Base-by-base conservation (phyloP, 148 eudicot species). In the Mesembryanthemum crystallinum region DNA sequence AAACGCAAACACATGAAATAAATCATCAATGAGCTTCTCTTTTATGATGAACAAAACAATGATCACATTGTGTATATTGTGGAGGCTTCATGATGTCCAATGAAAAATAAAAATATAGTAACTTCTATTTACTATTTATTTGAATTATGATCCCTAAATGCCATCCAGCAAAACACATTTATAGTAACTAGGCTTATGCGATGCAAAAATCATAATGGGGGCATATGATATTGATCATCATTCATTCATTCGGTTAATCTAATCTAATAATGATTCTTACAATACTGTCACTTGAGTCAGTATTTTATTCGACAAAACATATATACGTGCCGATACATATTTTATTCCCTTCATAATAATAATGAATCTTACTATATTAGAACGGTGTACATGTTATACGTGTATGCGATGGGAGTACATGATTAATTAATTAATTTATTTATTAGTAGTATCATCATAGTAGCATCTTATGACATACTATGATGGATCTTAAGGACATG, bases 61-160 rank as follows among this genome's bases (percentile, higher is more conserved):
- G 45, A 32, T 55, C 62, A 25, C 3, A 71, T 54, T n/a, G 9
- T 33, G 74, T 54, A 35, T 30, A 54, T 71, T 28, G 62, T 52
- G 74, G 55, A 27, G 67, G 25, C 4, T 37, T 73, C 57, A 73
- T 73, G 67, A 73, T 73, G 67, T 39, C 25, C 29, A 43, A 37
- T 5, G 66, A 28, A n/a, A 1, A 62, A 30, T 13, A 45, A 45
- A 8, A 45, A 8, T 8, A 45, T 45, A 45, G 8, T 45, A 45
- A n/a, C n/a, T n/a, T n/a, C 11, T 45, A 45, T 35, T 35, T 35
- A 35, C 11, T 54, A 32, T 4, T 39, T 9, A 37, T 24, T 57
- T 23, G 13, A 2, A 60, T 60, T 9, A 73, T 60, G 75, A 58
- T 37, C 32, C 35, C 60, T 15, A 35, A 73, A 73, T 58, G 65